Percentiles rank a stretch among this genome's conserved stretches.
Conservation (phyloP, 345 rosid species). For the Syzygium oleosum region DNA sequence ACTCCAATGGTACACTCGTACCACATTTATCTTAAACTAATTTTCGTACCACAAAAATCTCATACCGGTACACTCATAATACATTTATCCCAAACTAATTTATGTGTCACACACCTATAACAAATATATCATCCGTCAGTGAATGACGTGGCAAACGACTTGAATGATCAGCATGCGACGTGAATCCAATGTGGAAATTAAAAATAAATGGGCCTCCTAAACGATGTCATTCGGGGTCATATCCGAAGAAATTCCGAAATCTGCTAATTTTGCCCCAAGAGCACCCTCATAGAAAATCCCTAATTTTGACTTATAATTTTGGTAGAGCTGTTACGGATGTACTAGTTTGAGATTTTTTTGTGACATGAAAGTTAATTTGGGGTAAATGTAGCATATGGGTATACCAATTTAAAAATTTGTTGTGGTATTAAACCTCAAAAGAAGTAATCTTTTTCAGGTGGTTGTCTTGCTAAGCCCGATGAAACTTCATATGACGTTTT, state of each 20-base stretch:
- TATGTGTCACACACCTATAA: too few relatives aligned
- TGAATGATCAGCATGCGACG: not conserved
- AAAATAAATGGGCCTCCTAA: not conserved
- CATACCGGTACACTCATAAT: not conserved
- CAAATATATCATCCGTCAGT: not conserved
- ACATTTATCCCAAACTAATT: too few relatives aligned
- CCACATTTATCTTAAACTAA: too few relatives aligned
- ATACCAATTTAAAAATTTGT: too few relatives aligned
- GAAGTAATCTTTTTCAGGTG: not conserved
- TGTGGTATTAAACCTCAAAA: not conserved
- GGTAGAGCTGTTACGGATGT: not conserved
- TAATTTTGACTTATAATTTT: too few relatives aligned
- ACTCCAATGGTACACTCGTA: rapidly evolving
- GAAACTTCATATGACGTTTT: not conserved
- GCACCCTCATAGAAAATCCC: not conserved
- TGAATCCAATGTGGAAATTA: not conserved
- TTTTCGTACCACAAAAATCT: not conserved
- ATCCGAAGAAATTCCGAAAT: too few relatives aligned
- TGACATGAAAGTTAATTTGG: too few relatives aligned
- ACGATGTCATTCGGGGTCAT: not conserved
- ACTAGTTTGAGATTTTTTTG: too few relatives aligned
- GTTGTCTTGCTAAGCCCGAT: not conserved
- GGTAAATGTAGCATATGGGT: not conserved
- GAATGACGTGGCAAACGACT: not conserved
- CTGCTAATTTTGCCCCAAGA: too few relatives aligned